phyloP scores from a whole-genome alignment of 2,329 filamentous ascomycete species.

The Colletotrichum plurivorum region DNA sequence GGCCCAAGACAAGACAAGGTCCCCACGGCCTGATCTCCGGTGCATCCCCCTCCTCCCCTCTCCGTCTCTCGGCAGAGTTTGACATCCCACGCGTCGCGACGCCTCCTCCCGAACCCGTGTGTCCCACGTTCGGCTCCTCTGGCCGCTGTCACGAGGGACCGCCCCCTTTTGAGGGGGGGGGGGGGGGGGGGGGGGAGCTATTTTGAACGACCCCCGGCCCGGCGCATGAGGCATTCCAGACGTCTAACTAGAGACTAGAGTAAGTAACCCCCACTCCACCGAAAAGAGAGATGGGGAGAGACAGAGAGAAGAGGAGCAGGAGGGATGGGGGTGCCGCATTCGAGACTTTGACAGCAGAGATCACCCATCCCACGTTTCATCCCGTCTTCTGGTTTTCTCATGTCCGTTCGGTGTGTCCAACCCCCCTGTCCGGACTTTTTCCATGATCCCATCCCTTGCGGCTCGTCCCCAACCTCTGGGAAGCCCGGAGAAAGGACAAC shows the following conservation, averaged over 20 bases:
- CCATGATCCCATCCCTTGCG: neutral
- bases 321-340: conserved; percentile 16
- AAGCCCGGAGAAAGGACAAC: neutral
- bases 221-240: neutral
- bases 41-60: neutral
- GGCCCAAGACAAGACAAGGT: neutral
- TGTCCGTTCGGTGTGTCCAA: conserved; percentile 4
- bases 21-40: conserved; percentile 10
- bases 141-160: neutral
- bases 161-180: neutral
- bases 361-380: conserved; percentile 31
- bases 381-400: conserved; percentile 13
- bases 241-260: neutral
- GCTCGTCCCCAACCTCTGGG: conserved; percentile 25
- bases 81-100: conserved; percentile 16
- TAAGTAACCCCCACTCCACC: neutral
- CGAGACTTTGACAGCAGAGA: conserved; percentile 26
- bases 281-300: neutral
- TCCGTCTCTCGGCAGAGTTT: conserved; percentile 5
- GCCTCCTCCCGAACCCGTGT: neutral
- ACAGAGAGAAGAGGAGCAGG: neutral
- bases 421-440: neutral
- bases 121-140: conserved; percentile 3
- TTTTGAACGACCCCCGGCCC: neutral
- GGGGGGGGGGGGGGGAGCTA: neutral